Evolutionary conservation across 768 basidiomycete species (phyloP), one percentile per base, ranked within the genome.

Genomic region (Myochromella boudieri): DNA sequence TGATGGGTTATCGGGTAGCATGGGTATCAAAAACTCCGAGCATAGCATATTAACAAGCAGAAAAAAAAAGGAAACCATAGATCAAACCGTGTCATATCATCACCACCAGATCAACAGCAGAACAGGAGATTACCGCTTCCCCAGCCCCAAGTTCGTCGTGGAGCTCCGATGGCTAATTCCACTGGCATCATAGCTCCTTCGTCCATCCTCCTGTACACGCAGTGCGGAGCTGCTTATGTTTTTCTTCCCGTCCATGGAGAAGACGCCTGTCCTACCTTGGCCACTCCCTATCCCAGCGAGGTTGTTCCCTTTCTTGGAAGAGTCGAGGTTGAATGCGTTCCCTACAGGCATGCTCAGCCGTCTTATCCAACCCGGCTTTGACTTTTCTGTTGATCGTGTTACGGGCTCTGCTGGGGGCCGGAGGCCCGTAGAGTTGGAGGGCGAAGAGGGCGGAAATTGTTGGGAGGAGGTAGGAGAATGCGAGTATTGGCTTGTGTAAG

Each of bases 331-430:
- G 58, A 88, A 82, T 27, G 81, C 78, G 37, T 73, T 72, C 33
- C 71, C 71, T 3, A 78, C 78, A 1, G 87, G 87, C 84, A 90
- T 87, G 55, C 88, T 90, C 48, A 91, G 60, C 44, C 87, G 70
- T 17, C 87, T 69, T 52, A 90, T 86, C 88, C 88, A 90, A 0
- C 85, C 78, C 7, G 60, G 58, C 47, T 77, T 85, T 7, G 81
- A 71, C 55, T 83, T 83, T 43, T 81, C 55, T 14, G 43, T 77
- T 33, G 75, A 14, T 8, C 14, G 59, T 1, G 56, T 46, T 37
- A 75, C 68, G 4, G 76, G 76, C 21, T 71, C 64, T 36, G 69
- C 68, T 12, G 70, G 70, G 20, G 73, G 70, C 12, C 71, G 69
- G 24, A 72, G 58, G 46, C 72, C 68, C 18, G 65, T 60, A 2